These are phyloP conservation scores for Cladosporium sp. DNA, from an alignment of 2,329 filamentous ascomycete species.

Conservation along the genomic window DNA sequence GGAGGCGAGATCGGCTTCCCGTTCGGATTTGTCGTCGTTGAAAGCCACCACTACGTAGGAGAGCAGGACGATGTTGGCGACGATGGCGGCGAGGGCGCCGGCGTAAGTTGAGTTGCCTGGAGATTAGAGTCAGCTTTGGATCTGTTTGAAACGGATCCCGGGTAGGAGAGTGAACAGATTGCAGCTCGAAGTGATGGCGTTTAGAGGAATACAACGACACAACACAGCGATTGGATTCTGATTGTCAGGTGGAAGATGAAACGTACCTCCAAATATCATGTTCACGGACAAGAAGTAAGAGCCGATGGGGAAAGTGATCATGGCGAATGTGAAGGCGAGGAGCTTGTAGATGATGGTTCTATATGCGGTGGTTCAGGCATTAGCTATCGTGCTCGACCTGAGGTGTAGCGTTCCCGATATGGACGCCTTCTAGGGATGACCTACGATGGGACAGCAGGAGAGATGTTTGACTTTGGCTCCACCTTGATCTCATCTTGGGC, in stretches of 20 bases:
- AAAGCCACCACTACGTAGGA: conserved; percentile 90
- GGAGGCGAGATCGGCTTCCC: conserved; percentile 37
- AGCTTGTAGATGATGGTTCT: conserved; percentile 87
- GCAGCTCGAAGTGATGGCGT: background rate
- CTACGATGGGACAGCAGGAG: conserved; percentile 79
- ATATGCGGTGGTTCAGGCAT: background rate
- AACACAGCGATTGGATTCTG: background rate
- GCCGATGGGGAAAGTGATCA: conserved; percentile 81
- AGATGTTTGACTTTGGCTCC: conserved; percentile 60
- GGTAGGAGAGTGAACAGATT: background rate
- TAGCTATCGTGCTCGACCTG: too few relatives aligned
- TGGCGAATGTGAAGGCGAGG: conserved; percentile 82
- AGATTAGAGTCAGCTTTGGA: background rate
- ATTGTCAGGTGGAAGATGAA: background rate
- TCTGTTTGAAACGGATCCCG: background rate
- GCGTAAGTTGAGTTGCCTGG: conserved; percentile 84
- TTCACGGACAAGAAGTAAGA: conserved; percentile 82
- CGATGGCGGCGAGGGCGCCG: conserved; percentile 76
- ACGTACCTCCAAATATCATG: conserved; percentile 69
- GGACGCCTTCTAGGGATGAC: conserved; percentile 26
- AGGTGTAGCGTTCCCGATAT: background rate
- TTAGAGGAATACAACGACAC: background rate
- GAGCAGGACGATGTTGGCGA: conserved; percentile 87
- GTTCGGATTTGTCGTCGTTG: conserved; percentile 67
- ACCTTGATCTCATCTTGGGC: conserved; percentile 39